Evolutionary conservation across 805 yeast genomes (phyloP), one percentile per base, ranked within the genome.

Genomic region (Ogataea pilisensis): DNA sequence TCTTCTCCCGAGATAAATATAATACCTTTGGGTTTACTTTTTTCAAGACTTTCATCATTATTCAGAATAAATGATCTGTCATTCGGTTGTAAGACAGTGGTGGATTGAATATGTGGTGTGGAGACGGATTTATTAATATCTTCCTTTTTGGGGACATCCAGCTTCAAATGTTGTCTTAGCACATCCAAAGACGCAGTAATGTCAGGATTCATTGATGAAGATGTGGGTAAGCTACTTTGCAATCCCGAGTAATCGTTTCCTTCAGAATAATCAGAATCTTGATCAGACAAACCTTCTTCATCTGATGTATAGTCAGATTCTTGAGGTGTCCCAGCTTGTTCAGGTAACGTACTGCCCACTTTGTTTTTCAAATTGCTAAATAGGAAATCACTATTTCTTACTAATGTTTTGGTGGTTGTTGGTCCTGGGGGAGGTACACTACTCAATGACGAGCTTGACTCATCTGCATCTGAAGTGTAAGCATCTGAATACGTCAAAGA

Each of bases 1-100:
- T 58, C 58, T 18, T 53, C 59, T 12, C 60, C 65, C 7, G 64
- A 45, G 6, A 62, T 62, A 35, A 62, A 61, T 14, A 55, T 59
- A 33, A 61, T 36, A 11, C 59, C 57, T 17, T 44, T 51, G n/a
- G 46, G 54, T 24, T 43, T 48, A 17, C 32, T 39, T 12, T 31
- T 22, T 12, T 13, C 33, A 13, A 3, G 14, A 9, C 11, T n/a
- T 12, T 28, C 22, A 12, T 24, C n/a, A 9, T 20, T 20, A n/a
- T 17, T 16, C 17, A 16, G n/a, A n/a, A n/a, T 21, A 11, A 20
- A n/a, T 14, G 17, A 8, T 5, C 3, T 29, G 16, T 35, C 29
- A 27, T 38, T 43, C 12, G 50, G 43, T 38, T 35, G 43, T 11
- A 22, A 22, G 9, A 22, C 11, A 8, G 26, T 22, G 11, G 14